Evolutionary conservation across 2,329 filamentous ascomycete genomes (phyloP), one percentile per base, ranked within the genome.

Genomic region (Mollisia scopiformis): DNA sequence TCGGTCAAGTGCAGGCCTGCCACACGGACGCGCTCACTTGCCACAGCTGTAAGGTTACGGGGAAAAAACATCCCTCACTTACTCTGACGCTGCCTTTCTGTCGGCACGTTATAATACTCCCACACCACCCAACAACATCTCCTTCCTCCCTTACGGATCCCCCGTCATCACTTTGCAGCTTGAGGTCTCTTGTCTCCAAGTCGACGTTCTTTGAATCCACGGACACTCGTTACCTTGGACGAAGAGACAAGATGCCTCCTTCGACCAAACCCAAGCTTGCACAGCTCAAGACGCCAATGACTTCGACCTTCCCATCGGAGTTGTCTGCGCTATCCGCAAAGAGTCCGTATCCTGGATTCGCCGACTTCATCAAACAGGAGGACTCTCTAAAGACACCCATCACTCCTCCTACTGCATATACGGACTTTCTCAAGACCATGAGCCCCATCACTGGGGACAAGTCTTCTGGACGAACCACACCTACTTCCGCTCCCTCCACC

Each of bases 391-490:
- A 88, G 78, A 97, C 93, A 4, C 93, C 93, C 52, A 96, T 98
- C 75, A 96, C 91, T 55, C 94, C 94, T 55, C 94, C 94, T 2
- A 82, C 85, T 23, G 93, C 94, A 60, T 98, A 98, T 74, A 89
- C 92, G 68, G 93, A 98, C 72, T 98, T 97, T 73, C 87, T 98
- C 65, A 94, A 93, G 78, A 88, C 88, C 62, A 87, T 96, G 77
- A 78, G 70, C 28, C 72, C 73, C 27, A 64, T 68, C 35, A 64
- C 66, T 25, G 66, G 67, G 52, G 74, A 73, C 43, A 73, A 71
- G 61, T 61, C 60, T 54, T 69, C 61, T 37, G 79, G 78, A 59
- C 80, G 80, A 65, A 80, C 75, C 54, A 79, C 80, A 54, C 81
- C 79, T 62, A 73, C 69, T 52, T 80, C 81, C 58, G 77, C 28